A percentile compares a stretch with the other conserved stretches of the same genome.
These are phyloP conservation scores for Solanum sejunctum DNA, from an alignment of 257 asterid species.

Conservation along the genomic window DNA sequence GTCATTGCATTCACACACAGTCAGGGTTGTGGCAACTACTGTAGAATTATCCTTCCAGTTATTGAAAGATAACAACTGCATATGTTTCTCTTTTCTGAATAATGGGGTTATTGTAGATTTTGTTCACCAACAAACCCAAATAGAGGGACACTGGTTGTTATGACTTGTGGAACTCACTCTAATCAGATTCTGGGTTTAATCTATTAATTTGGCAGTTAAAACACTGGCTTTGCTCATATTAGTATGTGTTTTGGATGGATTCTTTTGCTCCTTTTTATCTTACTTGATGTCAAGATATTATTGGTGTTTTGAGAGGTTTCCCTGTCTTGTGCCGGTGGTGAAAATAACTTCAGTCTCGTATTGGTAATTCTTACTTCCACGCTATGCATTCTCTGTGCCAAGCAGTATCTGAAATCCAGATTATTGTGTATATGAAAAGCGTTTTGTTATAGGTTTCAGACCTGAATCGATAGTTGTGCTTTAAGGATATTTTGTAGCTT, in stretches of 20 bases:
- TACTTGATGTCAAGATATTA: not conserved
- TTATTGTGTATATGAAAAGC: not conserved
- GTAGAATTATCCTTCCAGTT: not conserved
- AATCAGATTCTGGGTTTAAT: not conserved
- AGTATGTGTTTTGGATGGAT: not conserved
- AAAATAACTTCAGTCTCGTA: not conserved
- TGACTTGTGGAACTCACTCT: not conserved
- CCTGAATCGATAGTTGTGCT: not conserved
- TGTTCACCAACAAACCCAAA: not conserved
- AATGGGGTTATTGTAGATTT: not conserved
- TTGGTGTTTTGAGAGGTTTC: not conserved
- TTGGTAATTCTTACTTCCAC: not conserved
- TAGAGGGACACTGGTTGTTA: not conserved
- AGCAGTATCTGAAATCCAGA: not conserved
- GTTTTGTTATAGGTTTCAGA: not conserved
- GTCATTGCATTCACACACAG: not conserved
- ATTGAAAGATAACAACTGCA: not conserved
- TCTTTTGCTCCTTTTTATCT: not conserved
- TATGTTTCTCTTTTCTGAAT: not conserved
- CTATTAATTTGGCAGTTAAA: not conserved
- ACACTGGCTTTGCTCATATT: not conserved
- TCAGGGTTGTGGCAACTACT: not conserved
- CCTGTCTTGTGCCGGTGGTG: not conserved
- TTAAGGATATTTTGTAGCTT: not conserved
- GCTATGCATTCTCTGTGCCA: not conserved